Conservation (phyloP, 2,329 filamentous ascomycete genomes). For the Septoria petroselini region DNA sequence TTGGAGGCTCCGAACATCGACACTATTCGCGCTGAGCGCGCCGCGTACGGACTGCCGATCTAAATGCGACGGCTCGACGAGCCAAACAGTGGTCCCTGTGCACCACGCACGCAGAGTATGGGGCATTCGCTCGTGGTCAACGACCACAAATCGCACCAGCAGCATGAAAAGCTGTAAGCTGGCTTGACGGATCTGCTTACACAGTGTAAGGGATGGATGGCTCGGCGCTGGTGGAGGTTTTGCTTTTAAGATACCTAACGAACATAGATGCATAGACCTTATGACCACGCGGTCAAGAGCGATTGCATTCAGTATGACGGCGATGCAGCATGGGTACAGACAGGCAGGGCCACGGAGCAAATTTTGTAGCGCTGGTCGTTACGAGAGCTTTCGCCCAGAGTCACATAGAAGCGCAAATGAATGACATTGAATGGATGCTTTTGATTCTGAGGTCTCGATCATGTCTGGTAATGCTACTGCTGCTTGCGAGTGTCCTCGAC, state of each 20-base stretch:
- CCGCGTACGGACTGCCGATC: conserved; percentile 19
- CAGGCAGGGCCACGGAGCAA: not conserved
- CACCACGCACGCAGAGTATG: too few relatives aligned
- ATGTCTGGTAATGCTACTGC: too few relatives aligned
- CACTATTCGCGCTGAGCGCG: conserved; percentile 22
- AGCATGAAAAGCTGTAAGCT: not conserved
- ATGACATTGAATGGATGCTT: not conserved
- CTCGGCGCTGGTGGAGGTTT: conserved; percentile 4
- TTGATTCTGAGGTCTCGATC: not conserved
- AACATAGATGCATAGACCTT: not conserved
- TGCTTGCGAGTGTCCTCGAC: too few relatives aligned
- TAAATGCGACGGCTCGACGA: not conserved
- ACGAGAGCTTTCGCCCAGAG: not conserved
- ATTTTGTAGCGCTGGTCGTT: not conserved
- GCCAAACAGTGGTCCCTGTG: too few relatives aligned
- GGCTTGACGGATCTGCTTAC: not conserved
- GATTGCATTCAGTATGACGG: not conserved
- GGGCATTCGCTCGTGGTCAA: too few relatives aligned
- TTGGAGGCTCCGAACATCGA: conserved; percentile 23
- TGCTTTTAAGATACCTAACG: not conserved
- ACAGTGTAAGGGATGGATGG: not conserved
- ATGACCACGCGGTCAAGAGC: not conserved
- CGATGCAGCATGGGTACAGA: not conserved
- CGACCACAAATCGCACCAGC: not conserved
- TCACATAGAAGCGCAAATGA: not conserved